phyloP scores from a whole-genome alignment of 164 flowering plant genomes.

The Dillenia turbinata region DNA sequence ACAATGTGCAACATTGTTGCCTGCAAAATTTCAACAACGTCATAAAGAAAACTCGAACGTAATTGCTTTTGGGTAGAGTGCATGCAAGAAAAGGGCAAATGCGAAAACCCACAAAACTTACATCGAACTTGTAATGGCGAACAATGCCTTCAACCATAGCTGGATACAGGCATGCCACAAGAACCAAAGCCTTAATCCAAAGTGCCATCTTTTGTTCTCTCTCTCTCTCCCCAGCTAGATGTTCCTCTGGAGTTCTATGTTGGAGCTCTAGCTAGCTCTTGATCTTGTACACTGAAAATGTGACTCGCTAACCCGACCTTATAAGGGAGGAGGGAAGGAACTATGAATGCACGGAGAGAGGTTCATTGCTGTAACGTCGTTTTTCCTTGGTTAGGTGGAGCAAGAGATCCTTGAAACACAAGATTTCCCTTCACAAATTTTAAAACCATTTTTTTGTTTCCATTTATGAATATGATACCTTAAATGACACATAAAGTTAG shows the following conservation, averaged over 20 bases:
- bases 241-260: background rate
- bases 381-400: constrained; percentile 32
- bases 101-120: constrained; percentile 18
- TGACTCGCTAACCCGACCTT: constrained; percentile 18
- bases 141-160: constrained; percentile 40
- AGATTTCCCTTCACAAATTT: constrained; percentile 11
- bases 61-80: no score
- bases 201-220: constrained; percentile 17
- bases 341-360: background rate
- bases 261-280: background rate
- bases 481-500: constrained; percentile 15
- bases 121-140: constrained; percentile 62
- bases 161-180: constrained; percentile 34
- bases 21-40: background rate
- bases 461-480: background rate
- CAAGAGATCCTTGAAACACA: constrained; percentile 22
- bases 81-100: no score
- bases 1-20: background rate
- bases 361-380: constrained; percentile 38
- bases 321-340: constrained; percentile 9
- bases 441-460: background rate
- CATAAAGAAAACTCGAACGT: no score
- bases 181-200: constrained; percentile 21
- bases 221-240: background rate
- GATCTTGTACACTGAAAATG: no score